A percentile compares a stretch with the other conserved stretches of the same genome.
phyloP scores from a whole-genome alignment of 306 rosid species.

The Pyrus betulifolia region DNA sequence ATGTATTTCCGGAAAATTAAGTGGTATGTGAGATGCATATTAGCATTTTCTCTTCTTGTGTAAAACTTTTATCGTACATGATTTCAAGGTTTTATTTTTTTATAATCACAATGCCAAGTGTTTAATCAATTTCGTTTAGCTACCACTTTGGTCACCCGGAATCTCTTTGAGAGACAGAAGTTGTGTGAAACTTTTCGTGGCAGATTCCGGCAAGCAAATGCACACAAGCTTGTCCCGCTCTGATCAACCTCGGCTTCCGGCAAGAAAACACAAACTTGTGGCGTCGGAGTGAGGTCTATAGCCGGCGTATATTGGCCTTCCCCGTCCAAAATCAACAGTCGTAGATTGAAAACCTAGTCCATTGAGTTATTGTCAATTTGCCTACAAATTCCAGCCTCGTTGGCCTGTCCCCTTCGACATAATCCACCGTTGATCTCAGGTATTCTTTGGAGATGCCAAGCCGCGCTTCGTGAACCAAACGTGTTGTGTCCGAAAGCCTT shows the following conservation, averaged over 20 bases:
- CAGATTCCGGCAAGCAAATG: constrained; percentile 79
- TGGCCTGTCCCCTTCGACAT: constrained; percentile 55
- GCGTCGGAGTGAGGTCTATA: constrained; percentile 78
- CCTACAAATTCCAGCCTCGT: constrained; percentile 79
- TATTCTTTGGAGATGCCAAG: constrained; percentile 61
- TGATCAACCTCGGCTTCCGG: constrained; percentile 53
- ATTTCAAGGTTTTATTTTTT: too few species aligned
- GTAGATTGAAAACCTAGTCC: constrained; percentile 84
- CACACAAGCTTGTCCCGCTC: constrained; percentile 54
- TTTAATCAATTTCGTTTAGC: neutral
- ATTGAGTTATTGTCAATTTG: constrained; percentile 76
- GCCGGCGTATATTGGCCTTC: constrained; percentile 75
- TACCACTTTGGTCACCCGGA: constrained; percentile 9
- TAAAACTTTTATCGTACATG: too few species aligned
- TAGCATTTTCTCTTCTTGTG: too few species aligned
- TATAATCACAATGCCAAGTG: neutral
- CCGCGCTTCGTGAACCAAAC: constrained; percentile 56
- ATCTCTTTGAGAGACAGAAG: constrained; percentile 24
- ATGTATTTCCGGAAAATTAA: too few species aligned
- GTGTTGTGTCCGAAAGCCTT: constrained; percentile 35
- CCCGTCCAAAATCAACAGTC: constrained; percentile 91
- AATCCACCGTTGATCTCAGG: constrained; percentile 75
- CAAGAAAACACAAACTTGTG: constrained; percentile 83
- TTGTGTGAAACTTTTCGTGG: constrained; percentile 40
- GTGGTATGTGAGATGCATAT: too few species aligned